Evolutionary conservation across 2,329 filamentous ascomycete species (phyloP).

Genomic region (Penicillium freii): DNA sequence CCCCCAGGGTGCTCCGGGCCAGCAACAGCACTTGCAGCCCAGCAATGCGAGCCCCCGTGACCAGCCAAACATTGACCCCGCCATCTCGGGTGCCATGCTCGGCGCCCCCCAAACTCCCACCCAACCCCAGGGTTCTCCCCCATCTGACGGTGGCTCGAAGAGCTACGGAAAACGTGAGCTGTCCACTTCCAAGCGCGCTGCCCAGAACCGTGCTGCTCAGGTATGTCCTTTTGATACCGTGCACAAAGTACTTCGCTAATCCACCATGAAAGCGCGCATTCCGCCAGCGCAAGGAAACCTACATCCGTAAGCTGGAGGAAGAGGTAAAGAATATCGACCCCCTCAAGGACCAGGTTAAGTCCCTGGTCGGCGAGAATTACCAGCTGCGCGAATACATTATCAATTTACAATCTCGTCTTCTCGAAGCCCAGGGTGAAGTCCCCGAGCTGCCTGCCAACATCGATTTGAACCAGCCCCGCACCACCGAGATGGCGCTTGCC

Average conservation of each 20-base stretch:
- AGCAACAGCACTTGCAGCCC: conserved; percentile 42
- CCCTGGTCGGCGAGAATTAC: conserved; percentile 85
- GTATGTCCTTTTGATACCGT: conserved; percentile 52
- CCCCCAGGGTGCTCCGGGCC: conserved; percentile 43
- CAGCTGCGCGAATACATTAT: conserved; percentile 89
- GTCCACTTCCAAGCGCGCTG: conserved; percentile 92
- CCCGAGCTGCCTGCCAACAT: conserved; percentile 80
- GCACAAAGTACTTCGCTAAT: conserved; percentile 11
- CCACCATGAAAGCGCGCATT: conserved; percentile 72
- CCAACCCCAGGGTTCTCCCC: conserved; percentile 26
- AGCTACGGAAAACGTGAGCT: conserved; percentile 76
- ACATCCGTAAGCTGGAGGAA: conserved; percentile 96
- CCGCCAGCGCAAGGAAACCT: conserved; percentile 93
- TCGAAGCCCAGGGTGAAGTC: conserved; percentile 79
- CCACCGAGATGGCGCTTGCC: conserved; percentile 36
- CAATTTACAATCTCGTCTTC: conserved; percentile 78
- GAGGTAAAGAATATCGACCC: conserved; percentile 79
- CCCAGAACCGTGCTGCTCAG: conserved; percentile 95
- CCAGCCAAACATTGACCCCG: conserved; percentile 58
- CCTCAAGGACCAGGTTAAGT: conserved; percentile 74
- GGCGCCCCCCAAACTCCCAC: conserved; percentile 38
- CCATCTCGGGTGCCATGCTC: conserved; percentile 56
- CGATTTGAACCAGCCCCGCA: conserved; percentile 61
- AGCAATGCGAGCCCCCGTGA: conserved; percentile 46
- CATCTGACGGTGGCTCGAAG: conserved; percentile 61